Evolutionary conservation across 23 red algal genomes (phyloP).

Genomic region (Gracilaria gracilis): DNA sequence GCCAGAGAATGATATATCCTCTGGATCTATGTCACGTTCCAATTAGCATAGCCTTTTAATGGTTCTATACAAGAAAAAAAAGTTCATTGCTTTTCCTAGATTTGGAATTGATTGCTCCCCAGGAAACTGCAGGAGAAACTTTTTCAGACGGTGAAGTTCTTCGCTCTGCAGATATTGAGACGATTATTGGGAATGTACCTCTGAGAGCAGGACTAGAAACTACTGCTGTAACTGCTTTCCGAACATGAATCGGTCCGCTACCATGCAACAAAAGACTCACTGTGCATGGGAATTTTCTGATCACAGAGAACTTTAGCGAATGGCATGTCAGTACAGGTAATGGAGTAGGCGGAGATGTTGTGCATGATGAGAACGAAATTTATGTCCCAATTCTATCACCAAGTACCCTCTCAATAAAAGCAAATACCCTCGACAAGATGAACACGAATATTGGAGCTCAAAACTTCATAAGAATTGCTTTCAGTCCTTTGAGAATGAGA

Average conservation of each 20-base stretch:
- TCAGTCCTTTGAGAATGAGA: slow-evolving; percentile 51
- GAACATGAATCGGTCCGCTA: slow-evolving; percentile 17
- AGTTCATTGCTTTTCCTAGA: neutral
- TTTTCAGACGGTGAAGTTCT: neutral
- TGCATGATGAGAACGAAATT: slow-evolving; percentile 34
- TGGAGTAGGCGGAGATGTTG: slow-evolving; percentile 31
- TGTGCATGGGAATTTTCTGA: neutral
- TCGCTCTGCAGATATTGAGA: neutral
- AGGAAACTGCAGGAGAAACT: neutral
- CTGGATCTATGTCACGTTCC: too few relatives aligned
- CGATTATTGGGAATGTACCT: slow-evolving; percentile 15
- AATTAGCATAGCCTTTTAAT: too few relatives aligned
- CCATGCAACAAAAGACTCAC: slow-evolving; percentile 13
- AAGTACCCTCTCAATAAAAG: slow-evolving; percentile 24
- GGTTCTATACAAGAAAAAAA: too few relatives aligned
- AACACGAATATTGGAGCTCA: neutral
- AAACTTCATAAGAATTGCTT: slow-evolving; percentile 14
- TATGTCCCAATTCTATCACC: slow-evolving; percentile 40
- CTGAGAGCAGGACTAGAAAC: slow-evolving; percentile 17
- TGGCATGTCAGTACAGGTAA: neutral
- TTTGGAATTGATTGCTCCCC: neutral
- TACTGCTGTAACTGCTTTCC: neutral
- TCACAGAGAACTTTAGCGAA: slow-evolving; percentile 23
- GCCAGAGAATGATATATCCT: too few relatives aligned
- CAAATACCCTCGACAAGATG: neutral